Conservation (phyloP, 306 rosid genomes). For the Quercus engelmannii region DNA sequence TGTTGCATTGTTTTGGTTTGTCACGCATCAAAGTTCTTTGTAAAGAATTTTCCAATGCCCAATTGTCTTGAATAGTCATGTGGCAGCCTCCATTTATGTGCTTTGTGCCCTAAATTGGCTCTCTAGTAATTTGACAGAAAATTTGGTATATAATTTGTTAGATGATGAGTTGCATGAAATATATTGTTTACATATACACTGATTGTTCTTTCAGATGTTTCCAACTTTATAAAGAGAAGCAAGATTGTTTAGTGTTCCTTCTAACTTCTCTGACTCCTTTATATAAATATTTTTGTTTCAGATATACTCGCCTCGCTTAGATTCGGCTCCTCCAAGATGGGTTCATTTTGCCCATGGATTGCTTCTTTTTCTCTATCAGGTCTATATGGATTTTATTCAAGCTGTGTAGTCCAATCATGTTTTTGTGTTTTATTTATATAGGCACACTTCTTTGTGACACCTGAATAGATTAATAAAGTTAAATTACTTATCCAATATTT, state of each 20-base stretch:
- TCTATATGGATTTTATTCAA: constrained; percentile 20
- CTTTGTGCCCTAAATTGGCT: not conserved
- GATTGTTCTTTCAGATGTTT: not conserved
- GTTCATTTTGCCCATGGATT: constrained; percentile 87
- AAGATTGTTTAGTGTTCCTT: not conserved
- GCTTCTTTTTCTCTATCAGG: constrained; percentile 95
- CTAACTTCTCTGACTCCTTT: not conserved
- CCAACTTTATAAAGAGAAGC: not conserved
- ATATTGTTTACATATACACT: not conserved
- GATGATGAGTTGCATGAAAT: not conserved
- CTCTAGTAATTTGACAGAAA: not conserved
- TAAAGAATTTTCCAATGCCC: not conserved
- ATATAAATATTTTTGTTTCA: constrained; percentile 29
- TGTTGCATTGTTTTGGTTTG: no score
- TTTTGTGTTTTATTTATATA: not conserved
- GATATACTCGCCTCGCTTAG: constrained; percentile 84
- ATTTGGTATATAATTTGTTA: not conserved
- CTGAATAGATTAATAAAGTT: not conserved
- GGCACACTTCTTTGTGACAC: not conserved
- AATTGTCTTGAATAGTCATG: not conserved
- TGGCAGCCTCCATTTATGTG: no score
- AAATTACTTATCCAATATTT: not conserved
- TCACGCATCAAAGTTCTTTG: no score
- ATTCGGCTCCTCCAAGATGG: constrained; percentile 97
- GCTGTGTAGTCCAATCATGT: not conserved